A percentile compares a stretch with the other conserved stretches of the same genome.
These are phyloP conservation scores for Ogataea salicorniae DNA, from an alignment of 805 yeast species.

Conservation along the genomic window DNA sequence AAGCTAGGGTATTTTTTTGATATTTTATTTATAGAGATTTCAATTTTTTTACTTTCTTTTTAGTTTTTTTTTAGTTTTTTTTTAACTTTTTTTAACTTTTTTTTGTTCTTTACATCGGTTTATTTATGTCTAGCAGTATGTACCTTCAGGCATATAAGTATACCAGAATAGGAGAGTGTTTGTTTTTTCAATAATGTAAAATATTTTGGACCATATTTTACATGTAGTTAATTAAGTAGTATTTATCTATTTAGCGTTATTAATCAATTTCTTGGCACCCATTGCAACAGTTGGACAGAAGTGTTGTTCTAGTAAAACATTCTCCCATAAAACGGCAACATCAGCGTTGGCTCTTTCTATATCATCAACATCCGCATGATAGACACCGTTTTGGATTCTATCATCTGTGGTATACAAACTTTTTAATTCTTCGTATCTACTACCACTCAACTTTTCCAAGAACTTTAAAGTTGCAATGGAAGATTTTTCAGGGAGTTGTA, in stretches of 20 bases:
- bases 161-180: no score
- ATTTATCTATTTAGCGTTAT: slow-evolving; percentile 26
- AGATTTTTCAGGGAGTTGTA: slow-evolving; percentile 86
- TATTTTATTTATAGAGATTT: no score
- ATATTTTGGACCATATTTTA: not conserved
- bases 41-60: no score
- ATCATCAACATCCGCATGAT: slow-evolving; percentile 57
- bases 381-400: slow-evolving; percentile 74
- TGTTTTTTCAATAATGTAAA: not conserved
- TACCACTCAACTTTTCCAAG: slow-evolving; percentile 65
- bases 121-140: no score
- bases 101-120: not conserved
- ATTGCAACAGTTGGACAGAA: slow-evolving; percentile 78
- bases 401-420: slow-evolving; percentile 87
- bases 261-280: slow-evolving; percentile 45
- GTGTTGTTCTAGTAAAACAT: slow-evolving; percentile 70
- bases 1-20: no score
- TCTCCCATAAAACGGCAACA: slow-evolving; percentile 90
- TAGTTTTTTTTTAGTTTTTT: no score
- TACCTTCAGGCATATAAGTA: no score
- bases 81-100: no score
- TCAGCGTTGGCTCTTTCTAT: slow-evolving; percentile 78
- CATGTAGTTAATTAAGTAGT: not conserved
- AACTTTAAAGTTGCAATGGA: slow-evolving; percentile 73
- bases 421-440: slow-evolving; percentile 64